Evolutionary conservation across 2,329 filamentous ascomycete species (phyloP).

Genomic region (Cercospora sojina): DNA sequence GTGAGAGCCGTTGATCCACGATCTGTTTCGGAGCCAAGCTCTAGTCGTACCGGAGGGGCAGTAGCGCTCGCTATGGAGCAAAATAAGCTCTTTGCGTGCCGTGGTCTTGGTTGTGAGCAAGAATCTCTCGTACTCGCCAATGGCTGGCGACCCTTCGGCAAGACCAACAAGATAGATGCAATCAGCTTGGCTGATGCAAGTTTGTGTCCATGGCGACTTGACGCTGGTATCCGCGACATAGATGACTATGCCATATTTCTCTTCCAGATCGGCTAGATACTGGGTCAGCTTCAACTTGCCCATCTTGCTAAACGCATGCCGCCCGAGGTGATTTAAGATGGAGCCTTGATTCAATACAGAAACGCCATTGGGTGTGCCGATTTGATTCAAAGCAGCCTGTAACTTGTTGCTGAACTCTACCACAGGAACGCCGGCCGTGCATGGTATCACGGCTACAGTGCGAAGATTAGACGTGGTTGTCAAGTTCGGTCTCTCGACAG

Average conservation of each 20-base stretch:
- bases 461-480: constrained; percentile 89
- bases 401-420: constrained; percentile 90
- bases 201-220: constrained; percentile 97
- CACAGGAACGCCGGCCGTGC: constrained; percentile 87
- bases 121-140: constrained; percentile 96
- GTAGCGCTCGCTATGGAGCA: constrained; percentile 86
- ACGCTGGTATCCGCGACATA: constrained; percentile 97
- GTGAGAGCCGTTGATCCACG: constrained; percentile 98
- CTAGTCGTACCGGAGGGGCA: constrained; percentile 81
- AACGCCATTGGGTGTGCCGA: constrained; percentile 84
- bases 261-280: constrained; percentile 93
- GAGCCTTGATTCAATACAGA: constrained; percentile 90
- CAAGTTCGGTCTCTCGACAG: constrained; percentile 59
- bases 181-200: constrained; percentile 94
- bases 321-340: constrained; percentile 89
- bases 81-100: constrained; percentile 84
- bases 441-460: constrained; percentile 87
- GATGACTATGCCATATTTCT: constrained; percentile 92
- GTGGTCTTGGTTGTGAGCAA: constrained; percentile 97
- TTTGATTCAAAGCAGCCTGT: constrained; percentile 82
- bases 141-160: constrained; percentile 82
- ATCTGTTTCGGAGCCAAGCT: constrained; percentile 80
- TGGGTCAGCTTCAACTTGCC: constrained; percentile 94
- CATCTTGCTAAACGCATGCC: constrained; percentile 96
- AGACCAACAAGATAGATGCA: constrained; percentile 91